These are phyloP conservation scores for Plasmodium vinckei DNA, from an alignment of 169 alveolate species.

Conservation along the genomic window DNA sequence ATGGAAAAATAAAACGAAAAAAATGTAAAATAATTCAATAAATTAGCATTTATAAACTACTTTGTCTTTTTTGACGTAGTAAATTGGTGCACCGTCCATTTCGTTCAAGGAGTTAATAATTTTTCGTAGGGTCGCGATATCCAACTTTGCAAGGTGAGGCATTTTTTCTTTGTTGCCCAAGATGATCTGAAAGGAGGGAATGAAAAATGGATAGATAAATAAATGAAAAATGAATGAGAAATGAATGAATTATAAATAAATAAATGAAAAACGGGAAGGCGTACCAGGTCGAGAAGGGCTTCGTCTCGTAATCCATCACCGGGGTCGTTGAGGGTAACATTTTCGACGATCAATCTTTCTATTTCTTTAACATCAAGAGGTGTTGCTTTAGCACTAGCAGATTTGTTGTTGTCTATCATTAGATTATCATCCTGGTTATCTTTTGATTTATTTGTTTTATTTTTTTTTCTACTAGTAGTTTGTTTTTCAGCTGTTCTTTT, in stretches of 20 bases:
- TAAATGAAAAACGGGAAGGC: not conserved
- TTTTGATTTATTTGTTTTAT: slow-evolving; percentile 1
- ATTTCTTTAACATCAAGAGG: slow-evolving; percentile 41
- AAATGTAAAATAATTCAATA: not conserved
- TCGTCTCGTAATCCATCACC: slow-evolving; percentile 78
- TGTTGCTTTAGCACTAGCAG: slow-evolving; percentile 1
- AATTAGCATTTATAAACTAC: slow-evolving; percentile 50
- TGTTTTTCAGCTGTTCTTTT: slow-evolving; percentile 50
- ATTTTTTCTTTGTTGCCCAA: slow-evolving; percentile 65
- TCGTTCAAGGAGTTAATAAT: slow-evolving; percentile 61
- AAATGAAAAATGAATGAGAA: not conserved
- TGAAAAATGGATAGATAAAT: not conserved
- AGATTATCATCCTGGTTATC: slow-evolving; percentile 13
- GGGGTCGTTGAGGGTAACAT: slow-evolving; percentile 45
- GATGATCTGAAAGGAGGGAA: slow-evolving; percentile 9
- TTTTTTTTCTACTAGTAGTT: slow-evolving; percentile 21
- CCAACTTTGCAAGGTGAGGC: slow-evolving; percentile 52
- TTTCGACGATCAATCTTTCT: slow-evolving; percentile 60
- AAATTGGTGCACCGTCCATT: slow-evolving; percentile 76
- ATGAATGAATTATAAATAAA: not conserved
- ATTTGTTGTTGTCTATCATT: slow-evolving; percentile 22
- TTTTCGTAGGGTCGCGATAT: slow-evolving; percentile 31
- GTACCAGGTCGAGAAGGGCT: slow-evolving; percentile 80
- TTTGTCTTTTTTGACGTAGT: slow-evolving; percentile 62
- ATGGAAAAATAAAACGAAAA: not conserved